A percentile compares a stretch with the other conserved stretches of the same genome.
These are phyloP conservation scores for Rhodamnia rubescens DNA, from an alignment of 345 rosid species.

Conservation along the genomic window DNA sequence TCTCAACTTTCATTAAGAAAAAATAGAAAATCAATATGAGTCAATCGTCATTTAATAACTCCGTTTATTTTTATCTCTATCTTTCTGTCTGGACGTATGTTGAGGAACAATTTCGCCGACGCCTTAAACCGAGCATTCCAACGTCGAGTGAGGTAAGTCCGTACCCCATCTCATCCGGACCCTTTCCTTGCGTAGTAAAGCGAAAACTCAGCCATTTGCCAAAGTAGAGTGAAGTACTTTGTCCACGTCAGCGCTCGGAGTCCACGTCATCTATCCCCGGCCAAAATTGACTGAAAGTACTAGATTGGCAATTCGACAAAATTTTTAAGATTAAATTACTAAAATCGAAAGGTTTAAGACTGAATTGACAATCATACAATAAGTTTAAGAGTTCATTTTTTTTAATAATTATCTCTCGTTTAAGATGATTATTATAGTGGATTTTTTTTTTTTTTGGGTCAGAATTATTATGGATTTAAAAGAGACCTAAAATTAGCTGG, in stretches of 20 bases:
- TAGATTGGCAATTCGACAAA: neutral
- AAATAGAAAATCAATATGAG: neutral
- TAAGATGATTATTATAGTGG: neutral
- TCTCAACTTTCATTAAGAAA: neutral
- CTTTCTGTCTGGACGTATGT: neutral
- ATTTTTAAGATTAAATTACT: neutral
- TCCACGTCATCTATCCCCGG: fast-evolving
- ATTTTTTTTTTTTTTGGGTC: too few relatives aligned
- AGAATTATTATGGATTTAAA: neutral
- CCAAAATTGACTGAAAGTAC: neutral
- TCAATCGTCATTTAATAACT: too few relatives aligned
- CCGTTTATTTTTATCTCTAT: neutral
- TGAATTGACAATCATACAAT: fast-evolving
- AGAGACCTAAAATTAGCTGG: neutral
- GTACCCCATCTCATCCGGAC: neutral
- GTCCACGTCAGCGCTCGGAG: neutral
- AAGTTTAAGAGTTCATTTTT: too few relatives aligned
- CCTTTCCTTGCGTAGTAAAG: neutral
- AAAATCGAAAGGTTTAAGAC: too few relatives aligned
- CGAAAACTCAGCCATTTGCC: neutral
- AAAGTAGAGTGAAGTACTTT: neutral
- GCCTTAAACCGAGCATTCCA: neutral
- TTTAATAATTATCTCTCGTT: neutral
- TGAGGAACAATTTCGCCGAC: neutral
- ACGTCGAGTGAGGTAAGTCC: neutral